phyloP scores from a whole-genome alignment of 2,329 filamentous ascomycete genomes.

The Graphium sp. region DNA sequence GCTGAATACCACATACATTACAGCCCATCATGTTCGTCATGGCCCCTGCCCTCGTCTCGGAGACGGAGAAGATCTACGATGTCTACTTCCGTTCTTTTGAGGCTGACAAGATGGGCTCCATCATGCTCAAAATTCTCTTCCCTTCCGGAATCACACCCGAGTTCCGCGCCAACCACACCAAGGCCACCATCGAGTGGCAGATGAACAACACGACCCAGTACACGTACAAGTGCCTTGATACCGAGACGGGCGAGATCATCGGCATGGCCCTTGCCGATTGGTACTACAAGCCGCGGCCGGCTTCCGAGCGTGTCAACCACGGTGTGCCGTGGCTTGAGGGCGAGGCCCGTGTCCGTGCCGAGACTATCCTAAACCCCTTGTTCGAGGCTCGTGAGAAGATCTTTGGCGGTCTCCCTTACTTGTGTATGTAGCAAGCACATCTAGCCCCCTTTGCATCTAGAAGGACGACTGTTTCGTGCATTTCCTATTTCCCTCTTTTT shows the following conservation, averaged over 20 bases:
- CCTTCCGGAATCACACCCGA: slow-evolving; percentile 16
- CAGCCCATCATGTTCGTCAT: slow-evolving; percentile 20
- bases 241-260: slow-evolving; percentile 20
- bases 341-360: slow-evolving; percentile 22
- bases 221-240: slow-evolving; percentile 28
- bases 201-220: slow-evolving; percentile 21
- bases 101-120: slow-evolving; percentile 16
- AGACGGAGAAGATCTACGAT: slow-evolving; percentile 26
- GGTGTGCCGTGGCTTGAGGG: slow-evolving; percentile 28
- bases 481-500: slow-evolving; percentile 6
- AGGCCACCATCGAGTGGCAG: slow-evolving; percentile 20
- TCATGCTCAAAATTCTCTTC: slow-evolving; percentile 24
- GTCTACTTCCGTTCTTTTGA: slow-evolving; percentile 27
- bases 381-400: slow-evolving; percentile 22
- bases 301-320: slow-evolving; percentile 23
- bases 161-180: slow-evolving; percentile 24
- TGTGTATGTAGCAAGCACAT: slow-evolving; percentile 21
- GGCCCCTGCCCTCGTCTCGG: slow-evolving; percentile 25
- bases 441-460: too few relatives aligned
- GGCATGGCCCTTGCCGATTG: slow-evolving; percentile 29
- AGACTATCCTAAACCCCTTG: slow-evolving; percentile 21
- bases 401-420: slow-evolving; percentile 19
- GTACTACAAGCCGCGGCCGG: slow-evolving; percentile 17
- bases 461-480: slow-evolving; percentile 2
- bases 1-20: background rate